A percentile compares a stretch with the other conserved stretches of the same genome.
Conservation (phyloP, 2,329 filamentous ascomycete genomes). For the Alternaria dauci region DNA sequence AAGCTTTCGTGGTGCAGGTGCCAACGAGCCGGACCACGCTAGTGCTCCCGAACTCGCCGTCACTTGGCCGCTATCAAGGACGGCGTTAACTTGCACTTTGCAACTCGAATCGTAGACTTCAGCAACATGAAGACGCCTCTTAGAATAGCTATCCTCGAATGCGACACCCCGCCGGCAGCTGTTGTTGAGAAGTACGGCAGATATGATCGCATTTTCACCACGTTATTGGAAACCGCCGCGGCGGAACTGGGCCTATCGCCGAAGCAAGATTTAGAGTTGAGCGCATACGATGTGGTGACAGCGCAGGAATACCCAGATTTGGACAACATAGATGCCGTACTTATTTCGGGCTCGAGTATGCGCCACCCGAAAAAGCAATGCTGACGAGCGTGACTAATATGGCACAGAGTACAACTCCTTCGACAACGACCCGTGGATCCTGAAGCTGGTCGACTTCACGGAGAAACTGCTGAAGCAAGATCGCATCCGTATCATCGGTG, state of each 20-base stretch:
- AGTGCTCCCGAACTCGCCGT: conserved; percentile 27
- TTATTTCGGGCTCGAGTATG: conserved; percentile 77
- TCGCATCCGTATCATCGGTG: conserved; percentile 75
- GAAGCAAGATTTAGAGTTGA: conserved; percentile 63
- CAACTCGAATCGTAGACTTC: background rate
- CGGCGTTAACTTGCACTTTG: background rate
- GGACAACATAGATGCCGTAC: conserved; percentile 78
- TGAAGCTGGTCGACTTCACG: conserved; percentile 74
- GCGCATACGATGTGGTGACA: conserved; percentile 74
- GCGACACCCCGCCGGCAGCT: conserved; percentile 76
- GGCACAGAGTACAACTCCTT: conserved; percentile 73
- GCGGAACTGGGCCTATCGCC: conserved; percentile 55
- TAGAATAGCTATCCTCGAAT: conserved; percentile 86
- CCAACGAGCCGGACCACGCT: conserved; percentile 16
- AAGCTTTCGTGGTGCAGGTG: conserved; percentile 9
- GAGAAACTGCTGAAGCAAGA: conserved; percentile 66
- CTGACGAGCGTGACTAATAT: conserved; percentile 17
- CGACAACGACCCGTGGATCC: conserved; percentile 78
- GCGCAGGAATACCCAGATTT: conserved; percentile 75
- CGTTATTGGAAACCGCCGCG: conserved; percentile 61
- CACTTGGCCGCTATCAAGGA: conserved; percentile 11
- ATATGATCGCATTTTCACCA: conserved; percentile 72
- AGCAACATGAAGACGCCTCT: conserved; percentile 56
- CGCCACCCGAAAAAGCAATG: background rate
- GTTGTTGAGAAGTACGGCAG: conserved; percentile 71